A percentile compares a stretch with the other conserved stretches of the same genome.
These are phyloP conservation scores for Petunia hybrid DNA, from an alignment of 305 asterid genomes.

Conservation along the genomic window DNA sequence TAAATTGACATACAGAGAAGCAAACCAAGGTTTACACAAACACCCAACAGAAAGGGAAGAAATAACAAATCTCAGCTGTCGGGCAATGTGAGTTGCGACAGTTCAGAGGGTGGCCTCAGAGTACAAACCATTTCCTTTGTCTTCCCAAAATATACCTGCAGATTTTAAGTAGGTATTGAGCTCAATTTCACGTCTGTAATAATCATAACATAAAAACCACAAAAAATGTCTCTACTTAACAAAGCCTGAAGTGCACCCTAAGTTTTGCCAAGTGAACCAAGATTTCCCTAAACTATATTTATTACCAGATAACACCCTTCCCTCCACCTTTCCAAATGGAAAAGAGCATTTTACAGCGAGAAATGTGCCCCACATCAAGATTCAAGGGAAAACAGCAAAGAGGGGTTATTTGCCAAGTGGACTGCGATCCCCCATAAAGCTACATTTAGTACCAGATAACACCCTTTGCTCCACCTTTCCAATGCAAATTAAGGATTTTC, in stretches of 20 bases:
- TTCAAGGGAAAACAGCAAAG: not conserved
- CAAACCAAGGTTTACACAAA: slow-evolving; percentile 21
- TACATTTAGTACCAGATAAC: not conserved
- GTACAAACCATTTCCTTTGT: slow-evolving; percentile 99
- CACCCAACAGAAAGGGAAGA: not conserved
- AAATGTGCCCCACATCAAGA: not conserved
- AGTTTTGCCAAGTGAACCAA: not conserved
- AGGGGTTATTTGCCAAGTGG: not conserved
- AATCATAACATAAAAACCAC: not conserved
- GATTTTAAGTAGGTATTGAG: not conserved
- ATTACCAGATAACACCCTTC: not conserved
- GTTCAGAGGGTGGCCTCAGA: slow-evolving; percentile 87
- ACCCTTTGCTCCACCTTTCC: not conserved
- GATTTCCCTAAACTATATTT: not conserved
- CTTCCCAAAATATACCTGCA: slow-evolving; percentile 97
- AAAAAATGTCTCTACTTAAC: not conserved
- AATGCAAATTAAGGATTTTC: slow-evolving; percentile 22
- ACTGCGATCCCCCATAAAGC: not conserved
- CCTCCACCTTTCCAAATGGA: not conserved
- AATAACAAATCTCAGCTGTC: slow-evolving; percentile 49
- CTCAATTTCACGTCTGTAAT: not conserved
- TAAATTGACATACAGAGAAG: not conserved
- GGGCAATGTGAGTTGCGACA: slow-evolving; percentile 70
- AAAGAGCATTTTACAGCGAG: not conserved
- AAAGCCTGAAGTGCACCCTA: not conserved